phyloP scores from a whole-genome alignment of 352 stramenopile genomes.

The Phytopythium sindhum region DNA sequence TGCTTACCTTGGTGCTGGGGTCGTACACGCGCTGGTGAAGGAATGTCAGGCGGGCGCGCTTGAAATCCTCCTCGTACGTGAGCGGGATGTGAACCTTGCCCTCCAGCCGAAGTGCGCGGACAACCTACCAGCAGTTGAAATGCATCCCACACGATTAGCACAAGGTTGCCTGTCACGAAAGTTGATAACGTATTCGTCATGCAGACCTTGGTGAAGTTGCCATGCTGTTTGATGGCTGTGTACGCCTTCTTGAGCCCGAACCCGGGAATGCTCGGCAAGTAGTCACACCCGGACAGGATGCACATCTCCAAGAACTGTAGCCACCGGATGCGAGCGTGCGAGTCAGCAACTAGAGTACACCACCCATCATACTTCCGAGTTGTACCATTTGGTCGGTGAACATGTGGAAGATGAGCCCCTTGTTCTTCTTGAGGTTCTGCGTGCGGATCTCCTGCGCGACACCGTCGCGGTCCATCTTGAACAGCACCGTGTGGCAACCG shows the following conservation, averaged over 20 bases:
- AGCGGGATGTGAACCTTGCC: conserved; percentile 50
- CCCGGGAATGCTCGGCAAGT: conserved; percentile 72
- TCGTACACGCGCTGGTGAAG: conserved; percentile 71
- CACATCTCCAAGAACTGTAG: conserved; percentile 88
- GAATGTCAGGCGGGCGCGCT: conserved; percentile 60
- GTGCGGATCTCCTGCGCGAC: conserved; percentile 83
- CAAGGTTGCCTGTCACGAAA: neutral
- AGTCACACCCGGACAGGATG: conserved; percentile 91
- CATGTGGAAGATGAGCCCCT: conserved; percentile 64
- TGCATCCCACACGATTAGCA: conserved; percentile 4
- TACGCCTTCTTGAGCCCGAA: conserved; percentile 86
- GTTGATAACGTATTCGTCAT: too few species aligned
- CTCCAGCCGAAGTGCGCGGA: conserved; percentile 57
- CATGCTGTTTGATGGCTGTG: conserved; percentile 66
- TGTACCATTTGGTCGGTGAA: conserved; percentile 85
- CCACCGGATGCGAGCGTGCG: neutral
- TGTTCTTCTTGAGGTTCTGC: conserved; percentile 71
- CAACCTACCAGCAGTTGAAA: conserved; percentile 27
- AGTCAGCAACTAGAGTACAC: neutral
- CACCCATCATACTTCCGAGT: neutral
- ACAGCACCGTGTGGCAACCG: conserved; percentile 90
- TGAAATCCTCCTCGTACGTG: conserved; percentile 65
- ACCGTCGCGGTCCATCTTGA: conserved; percentile 93
- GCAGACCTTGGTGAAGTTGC: conserved; percentile 64
- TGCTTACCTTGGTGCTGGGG: conserved; percentile 40